phyloP scores from a whole-genome alignment of 495 filamentous ascomycete genomes.

The Pyrenula massariospora region DNA sequence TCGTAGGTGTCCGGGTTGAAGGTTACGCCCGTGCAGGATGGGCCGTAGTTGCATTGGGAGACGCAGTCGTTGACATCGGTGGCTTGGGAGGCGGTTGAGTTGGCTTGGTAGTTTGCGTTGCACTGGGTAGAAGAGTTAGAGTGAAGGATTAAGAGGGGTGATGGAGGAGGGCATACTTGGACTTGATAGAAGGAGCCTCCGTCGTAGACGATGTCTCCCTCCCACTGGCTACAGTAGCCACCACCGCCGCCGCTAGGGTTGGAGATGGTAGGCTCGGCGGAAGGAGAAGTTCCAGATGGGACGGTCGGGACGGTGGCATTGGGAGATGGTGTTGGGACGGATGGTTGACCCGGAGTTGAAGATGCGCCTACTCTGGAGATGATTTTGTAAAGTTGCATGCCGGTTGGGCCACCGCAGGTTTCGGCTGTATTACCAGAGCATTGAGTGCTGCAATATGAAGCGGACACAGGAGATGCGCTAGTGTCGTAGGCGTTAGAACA shows the following conservation, averaged over 20 bases:
- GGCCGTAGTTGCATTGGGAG: background rate
- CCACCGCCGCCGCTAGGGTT: background rate
- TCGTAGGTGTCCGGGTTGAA: background rate
- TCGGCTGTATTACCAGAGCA: background rate
- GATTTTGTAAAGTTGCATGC: background rate
- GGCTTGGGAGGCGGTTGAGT: background rate
- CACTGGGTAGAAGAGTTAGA: too few relatives aligned
- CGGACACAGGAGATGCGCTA: background rate
- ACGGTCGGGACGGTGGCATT: background rate
- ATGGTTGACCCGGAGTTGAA: too few relatives aligned
- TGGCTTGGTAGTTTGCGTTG: background rate
- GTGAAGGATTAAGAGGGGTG: too few relatives aligned
- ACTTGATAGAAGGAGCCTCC: conserved; percentile 1
- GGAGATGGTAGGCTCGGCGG: background rate
- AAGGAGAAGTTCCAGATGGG: background rate
- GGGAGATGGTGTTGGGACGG: background rate
- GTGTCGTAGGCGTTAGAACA: background rate
- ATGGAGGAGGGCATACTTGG: too few relatives aligned
- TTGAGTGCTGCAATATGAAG: background rate
- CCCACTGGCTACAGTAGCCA: background rate
- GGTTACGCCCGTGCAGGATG: background rate
- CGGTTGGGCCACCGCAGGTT: background rate
- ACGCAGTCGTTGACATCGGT: background rate
- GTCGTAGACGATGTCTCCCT: background rate
- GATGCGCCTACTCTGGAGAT: background rate